Evolutionary conservation across 257 asterid species (phyloP).

Genomic region (Solanum neorickii): DNA sequence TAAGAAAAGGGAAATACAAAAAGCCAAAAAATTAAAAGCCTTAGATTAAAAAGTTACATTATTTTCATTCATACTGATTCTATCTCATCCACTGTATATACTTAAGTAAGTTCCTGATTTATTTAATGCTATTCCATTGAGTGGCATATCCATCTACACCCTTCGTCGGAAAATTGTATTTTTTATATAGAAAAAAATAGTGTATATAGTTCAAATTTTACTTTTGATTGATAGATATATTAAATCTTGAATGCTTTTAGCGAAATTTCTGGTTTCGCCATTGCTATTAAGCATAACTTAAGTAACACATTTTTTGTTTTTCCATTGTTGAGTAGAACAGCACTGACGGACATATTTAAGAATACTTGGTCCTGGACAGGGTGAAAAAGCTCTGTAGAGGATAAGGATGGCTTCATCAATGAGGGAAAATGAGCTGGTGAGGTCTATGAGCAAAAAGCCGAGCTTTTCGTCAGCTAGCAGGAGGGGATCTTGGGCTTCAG

Average conservation of each 20-base stretch:
- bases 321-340: neutral
- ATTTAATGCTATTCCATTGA: neutral
- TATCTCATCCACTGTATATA: neutral
- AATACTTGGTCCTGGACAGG: neutral
- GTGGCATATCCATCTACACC: neutral
- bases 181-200: neutral
- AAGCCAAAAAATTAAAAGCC: neutral
- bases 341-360: neutral
- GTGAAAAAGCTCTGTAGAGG: constrained; percentile 8
- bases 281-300: neutral
- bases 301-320: neutral
- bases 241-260: neutral
- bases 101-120: neutral
- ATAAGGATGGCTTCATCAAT: constrained; percentile 35
- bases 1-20: neutral
- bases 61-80: neutral
- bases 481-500: constrained; percentile 50
- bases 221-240: neutral
- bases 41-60: neutral
- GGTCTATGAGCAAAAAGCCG: constrained; percentile 47
- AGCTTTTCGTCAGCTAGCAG: constrained; percentile 47
- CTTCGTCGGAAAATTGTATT: neutral
- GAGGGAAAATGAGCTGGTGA: constrained; percentile 42
- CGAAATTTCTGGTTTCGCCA: neutral
- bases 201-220: neutral